These are phyloP conservation scores for Sporothrix brasiliensis DNA, from an alignment of 2,329 filamentous ascomycete species.

Conservation along the genomic window DNA sequence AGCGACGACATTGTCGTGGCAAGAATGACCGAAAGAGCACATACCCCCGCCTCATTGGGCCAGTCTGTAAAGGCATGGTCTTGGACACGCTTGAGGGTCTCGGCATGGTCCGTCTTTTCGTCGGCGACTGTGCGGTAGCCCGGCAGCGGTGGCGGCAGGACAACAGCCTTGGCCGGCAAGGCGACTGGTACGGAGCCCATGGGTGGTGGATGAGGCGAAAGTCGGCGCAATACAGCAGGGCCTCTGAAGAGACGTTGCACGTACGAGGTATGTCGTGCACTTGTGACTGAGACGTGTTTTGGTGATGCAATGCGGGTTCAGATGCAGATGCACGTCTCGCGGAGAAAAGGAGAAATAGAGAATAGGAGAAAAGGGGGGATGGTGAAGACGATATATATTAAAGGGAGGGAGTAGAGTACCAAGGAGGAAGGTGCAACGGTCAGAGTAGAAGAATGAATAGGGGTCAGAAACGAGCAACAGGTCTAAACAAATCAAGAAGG, in stretches of 20 bases:
- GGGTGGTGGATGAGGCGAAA: background rate
- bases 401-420: background rate
- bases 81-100: background rate
- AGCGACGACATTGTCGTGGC: background rate
- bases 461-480: background rate
- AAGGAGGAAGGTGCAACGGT: background rate
- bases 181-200: slow-evolving; percentile 16
- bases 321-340: slow-evolving; percentile 7
- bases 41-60: slow-evolving; percentile 37
- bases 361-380: background rate
- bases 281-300: background rate
- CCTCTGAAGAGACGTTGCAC: background rate
- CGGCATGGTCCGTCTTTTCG: slow-evolving; percentile 23
- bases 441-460: background rate
- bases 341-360: slow-evolving; percentile 5
- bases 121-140: slow-evolving; percentile 25
- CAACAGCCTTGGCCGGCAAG: background rate
- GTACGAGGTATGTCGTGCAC: background rate
- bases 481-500: slow-evolving; percentile 6
- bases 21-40: background rate
- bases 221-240: background rate
- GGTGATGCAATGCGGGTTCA: background rate
- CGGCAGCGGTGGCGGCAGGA: background rate
- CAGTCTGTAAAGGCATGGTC: slow-evolving; percentile 30
- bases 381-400: background rate